Conservation (phyloP, 768 basidiomycete genomes). For the Butyriboletus loyo region DNA sequence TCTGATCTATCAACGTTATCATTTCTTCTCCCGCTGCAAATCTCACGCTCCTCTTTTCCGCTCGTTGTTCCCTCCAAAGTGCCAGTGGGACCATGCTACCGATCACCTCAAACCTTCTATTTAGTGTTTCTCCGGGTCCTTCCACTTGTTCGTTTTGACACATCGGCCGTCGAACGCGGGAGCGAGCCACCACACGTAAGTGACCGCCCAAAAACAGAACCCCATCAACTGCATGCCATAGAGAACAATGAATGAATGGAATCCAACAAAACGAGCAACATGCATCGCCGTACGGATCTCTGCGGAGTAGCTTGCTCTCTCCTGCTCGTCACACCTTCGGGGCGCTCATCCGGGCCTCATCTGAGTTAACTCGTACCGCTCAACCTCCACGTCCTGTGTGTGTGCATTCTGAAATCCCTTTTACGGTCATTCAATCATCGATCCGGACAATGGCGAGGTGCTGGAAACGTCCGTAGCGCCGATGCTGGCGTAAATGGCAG, state of each 20-base stretch:
- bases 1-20: conserved; percentile 34
- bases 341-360: conserved; percentile 16
- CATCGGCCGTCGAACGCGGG: conserved; percentile 25
- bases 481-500: conserved; percentile 20
- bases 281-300: conserved; percentile 13
- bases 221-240: conserved; percentile 22
- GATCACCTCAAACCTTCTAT: conserved; percentile 30
- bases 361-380: conserved; percentile 14
- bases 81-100: conserved; percentile 15
- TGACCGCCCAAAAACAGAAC: conserved; percentile 24
- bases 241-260: conserved; percentile 25
- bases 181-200: conserved; percentile 34
- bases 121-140: conserved; percentile 22
- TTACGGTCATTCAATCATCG: conserved; percentile 7
- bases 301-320: conserved; percentile 14
- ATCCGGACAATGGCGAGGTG: conserved; percentile 16
- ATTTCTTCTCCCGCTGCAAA: conserved; percentile 25
- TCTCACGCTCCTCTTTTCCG: conserved; percentile 20
- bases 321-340: conserved; percentile 5
- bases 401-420: conserved; percentile 26
- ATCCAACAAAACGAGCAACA: conserved; percentile 10
- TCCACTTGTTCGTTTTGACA: conserved; percentile 14
- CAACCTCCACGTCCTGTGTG: conserved; percentile 32
- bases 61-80: background rate
- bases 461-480: conserved; percentile 20